Percentiles rank a stretch among this genome's conserved stretches.
Conservation (phyloP, 345 rosid genomes). For the Citrus australasica region DNA sequence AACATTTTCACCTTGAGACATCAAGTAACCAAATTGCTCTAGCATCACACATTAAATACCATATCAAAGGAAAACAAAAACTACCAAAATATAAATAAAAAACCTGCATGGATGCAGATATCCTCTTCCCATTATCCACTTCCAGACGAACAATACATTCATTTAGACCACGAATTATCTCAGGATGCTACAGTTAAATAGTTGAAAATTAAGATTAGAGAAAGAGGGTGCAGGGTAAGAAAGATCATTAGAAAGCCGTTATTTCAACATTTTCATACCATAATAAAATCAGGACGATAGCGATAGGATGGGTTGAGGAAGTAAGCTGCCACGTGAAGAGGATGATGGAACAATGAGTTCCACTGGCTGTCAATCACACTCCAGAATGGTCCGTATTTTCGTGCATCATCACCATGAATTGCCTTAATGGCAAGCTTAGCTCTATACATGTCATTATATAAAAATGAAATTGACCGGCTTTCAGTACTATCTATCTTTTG, state of each 20-base stretch:
- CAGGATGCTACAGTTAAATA: slow-evolving; percentile 55
- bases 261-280: slow-evolving; percentile 44
- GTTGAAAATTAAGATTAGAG: slow-evolving; percentile 7
- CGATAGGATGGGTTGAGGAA: slow-evolving; percentile 86
- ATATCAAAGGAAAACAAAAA: background rate
- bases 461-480: slow-evolving; percentile 45
- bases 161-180: slow-evolving; percentile 77
- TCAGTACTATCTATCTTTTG: slow-evolving; percentile 43
- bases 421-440: slow-evolving; percentile 63
- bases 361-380: slow-evolving; percentile 70
- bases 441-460: slow-evolving; percentile 54
- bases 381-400: slow-evolving; percentile 77
- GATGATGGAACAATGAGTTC: slow-evolving; percentile 76
- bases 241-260: background rate
- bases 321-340: slow-evolving; percentile 85
- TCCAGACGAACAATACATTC: slow-evolving; percentile 87
- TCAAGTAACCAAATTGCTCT: slow-evolving; percentile 1
- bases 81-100: background rate
- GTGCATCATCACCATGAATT: slow-evolving; percentile 55
- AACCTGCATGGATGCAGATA: slow-evolving; percentile 87
- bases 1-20: slow-evolving; percentile 7
- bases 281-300: slow-evolving; percentile 64
- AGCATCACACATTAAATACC: background rate
- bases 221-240: background rate
- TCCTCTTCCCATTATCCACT: slow-evolving; percentile 63